These are phyloP conservation scores for Eustoma russellianum DNA, from an alignment of 257 asterid genomes.

Conservation along the genomic window DNA sequence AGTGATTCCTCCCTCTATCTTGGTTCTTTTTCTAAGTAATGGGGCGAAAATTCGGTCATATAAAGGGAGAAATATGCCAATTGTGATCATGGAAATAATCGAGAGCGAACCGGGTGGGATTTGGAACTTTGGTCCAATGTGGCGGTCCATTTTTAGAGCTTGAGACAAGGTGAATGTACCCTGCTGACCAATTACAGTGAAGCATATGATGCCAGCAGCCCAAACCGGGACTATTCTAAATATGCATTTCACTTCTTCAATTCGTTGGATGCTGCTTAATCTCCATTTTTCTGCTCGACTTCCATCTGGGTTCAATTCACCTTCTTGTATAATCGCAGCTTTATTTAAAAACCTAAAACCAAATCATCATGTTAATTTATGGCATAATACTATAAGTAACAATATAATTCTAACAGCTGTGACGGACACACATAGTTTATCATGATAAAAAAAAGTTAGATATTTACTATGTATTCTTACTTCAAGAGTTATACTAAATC, in stretches of 20 bases:
- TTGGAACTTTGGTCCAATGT: slow-evolving; percentile 43
- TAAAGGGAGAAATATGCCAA: slow-evolving; percentile 62
- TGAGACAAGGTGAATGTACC: slow-evolving; percentile 67
- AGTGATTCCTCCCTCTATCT: slow-evolving; percentile 64
- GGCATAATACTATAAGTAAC: no score
- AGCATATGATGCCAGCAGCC: slow-evolving; percentile 68
- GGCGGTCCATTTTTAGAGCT: slow-evolving; percentile 75
- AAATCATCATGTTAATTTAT: neutral
- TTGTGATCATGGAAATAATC: slow-evolving; percentile 56
- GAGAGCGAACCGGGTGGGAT: slow-evolving; percentile 53
- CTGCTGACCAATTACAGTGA: slow-evolving; percentile 60
- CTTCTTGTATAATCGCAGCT: slow-evolving; percentile 53
- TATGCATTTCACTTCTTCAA: slow-evolving; percentile 69
- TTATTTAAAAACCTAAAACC: slow-evolving; percentile 43
- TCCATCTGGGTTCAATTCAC: slow-evolving; percentile 40
- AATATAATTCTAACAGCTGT: no score
- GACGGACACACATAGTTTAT: no score
- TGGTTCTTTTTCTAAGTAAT: slow-evolving; percentile 25
- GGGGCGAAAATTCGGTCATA: slow-evolving; percentile 67
- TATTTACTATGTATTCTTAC: no score
- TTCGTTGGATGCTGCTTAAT: slow-evolving; percentile 44
- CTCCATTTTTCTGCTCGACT: slow-evolving; percentile 38
- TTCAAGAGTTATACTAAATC: no score
- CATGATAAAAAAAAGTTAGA: no score
- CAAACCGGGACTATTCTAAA: slow-evolving; percentile 58